Percentiles rank a stretch among this genome's conserved stretches.
Evolutionary conservation across 768 basidiomycete genomes (phyloP).

Genomic region (Leccinum pellstonianum): DNA sequence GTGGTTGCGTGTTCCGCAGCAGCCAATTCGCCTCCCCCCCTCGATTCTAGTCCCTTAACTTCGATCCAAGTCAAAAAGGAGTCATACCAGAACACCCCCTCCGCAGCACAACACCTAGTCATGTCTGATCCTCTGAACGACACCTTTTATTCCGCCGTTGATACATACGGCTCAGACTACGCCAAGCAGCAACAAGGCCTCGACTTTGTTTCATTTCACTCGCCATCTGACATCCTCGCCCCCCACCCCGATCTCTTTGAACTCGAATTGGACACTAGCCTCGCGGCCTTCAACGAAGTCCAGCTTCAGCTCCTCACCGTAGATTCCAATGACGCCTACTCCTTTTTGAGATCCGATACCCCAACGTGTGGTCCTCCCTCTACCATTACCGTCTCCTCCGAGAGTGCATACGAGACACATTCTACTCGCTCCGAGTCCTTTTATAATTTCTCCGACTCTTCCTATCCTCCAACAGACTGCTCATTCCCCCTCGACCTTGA

Average conservation of each 20-base stretch:
- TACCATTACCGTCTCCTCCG: conserved; percentile 74
- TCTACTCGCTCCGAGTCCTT: conserved; percentile 69
- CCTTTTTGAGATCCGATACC: conserved; percentile 60
- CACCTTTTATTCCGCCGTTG: conserved; percentile 34
- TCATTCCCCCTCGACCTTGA: conserved; percentile 66
- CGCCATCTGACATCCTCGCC: conserved; percentile 67
- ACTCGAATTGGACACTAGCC: conserved; percentile 71
- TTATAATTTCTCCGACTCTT: conserved; percentile 62
- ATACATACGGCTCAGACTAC: conserved; percentile 38
- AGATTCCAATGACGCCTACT: conserved; percentile 63
- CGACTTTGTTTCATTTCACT: conserved; percentile 69
- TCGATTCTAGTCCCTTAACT: background rate
- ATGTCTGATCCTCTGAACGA: conserved; percentile 35
- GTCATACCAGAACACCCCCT: conserved; percentile 13
- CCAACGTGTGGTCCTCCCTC: conserved; percentile 72
- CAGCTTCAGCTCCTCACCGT: conserved; percentile 63
- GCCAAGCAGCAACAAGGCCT: conserved; percentile 44
- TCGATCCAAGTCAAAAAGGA: conserved; percentile 20
- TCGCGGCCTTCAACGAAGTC: conserved; percentile 64
- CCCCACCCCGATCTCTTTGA: conserved; percentile 84
- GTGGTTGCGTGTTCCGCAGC: conserved; percentile 36
- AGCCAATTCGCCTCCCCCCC: conserved; percentile 13
- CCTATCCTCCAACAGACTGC: conserved; percentile 48
- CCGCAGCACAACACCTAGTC: conserved; percentile 28
- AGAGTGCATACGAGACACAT: conserved; percentile 69